Conservation (phyloP, 2,329 filamentous ascomycete species). For the Arthrinium phaeospermum region DNA sequence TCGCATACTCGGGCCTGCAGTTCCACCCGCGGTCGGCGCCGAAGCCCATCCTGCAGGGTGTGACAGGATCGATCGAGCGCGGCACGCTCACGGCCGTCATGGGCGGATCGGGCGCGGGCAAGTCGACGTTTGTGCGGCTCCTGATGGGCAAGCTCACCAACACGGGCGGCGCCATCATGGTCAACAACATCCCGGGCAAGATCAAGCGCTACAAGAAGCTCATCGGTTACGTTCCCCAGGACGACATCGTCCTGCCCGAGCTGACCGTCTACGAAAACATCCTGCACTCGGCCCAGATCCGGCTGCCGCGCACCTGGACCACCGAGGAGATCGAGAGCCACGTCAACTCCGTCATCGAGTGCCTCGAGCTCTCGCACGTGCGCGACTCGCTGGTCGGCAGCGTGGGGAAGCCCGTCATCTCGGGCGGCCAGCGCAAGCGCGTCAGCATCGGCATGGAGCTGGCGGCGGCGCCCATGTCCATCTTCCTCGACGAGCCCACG, state of each 20-base stretch:
- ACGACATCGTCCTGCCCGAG: slow-evolving; percentile 64
- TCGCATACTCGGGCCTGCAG: slow-evolving; percentile 55
- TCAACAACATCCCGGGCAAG: slow-evolving; percentile 57
- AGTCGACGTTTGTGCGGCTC: slow-evolving; percentile 64
- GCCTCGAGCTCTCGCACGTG: slow-evolving; percentile 58
- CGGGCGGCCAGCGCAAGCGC: slow-evolving; percentile 62
- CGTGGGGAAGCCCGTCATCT: slow-evolving; percentile 56
- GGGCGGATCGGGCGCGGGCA: slow-evolving; percentile 64
- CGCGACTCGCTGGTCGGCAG: slow-evolving; percentile 58
- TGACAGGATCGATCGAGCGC: slow-evolving; percentile 59
- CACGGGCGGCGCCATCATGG: slow-evolving; percentile 55
- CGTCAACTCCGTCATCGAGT: slow-evolving; percentile 62
- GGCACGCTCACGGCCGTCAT: slow-evolving; percentile 64
- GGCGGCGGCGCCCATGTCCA: slow-evolving; percentile 60
- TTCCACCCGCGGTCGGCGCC: slow-evolving; percentile 52
- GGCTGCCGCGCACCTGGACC: slow-evolving; percentile 57
- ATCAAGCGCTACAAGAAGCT: slow-evolving; percentile 62
- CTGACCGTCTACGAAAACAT: slow-evolving; percentile 68
- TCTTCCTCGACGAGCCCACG: slow-evolving; percentile 60
- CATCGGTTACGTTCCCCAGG: slow-evolving; percentile 67
- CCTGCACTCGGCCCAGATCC: slow-evolving; percentile 61
- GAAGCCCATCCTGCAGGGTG: slow-evolving; percentile 55
- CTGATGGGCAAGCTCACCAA: slow-evolving; percentile 63
- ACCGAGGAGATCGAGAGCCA: slow-evolving; percentile 55
- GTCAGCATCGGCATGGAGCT: slow-evolving; percentile 66